A percentile compares a stretch with the other conserved stretches of the same genome.
Evolutionary conservation across 1,284 basidiomycete genomes (phyloP).

Genomic region (Puccinia horiana): DNA sequence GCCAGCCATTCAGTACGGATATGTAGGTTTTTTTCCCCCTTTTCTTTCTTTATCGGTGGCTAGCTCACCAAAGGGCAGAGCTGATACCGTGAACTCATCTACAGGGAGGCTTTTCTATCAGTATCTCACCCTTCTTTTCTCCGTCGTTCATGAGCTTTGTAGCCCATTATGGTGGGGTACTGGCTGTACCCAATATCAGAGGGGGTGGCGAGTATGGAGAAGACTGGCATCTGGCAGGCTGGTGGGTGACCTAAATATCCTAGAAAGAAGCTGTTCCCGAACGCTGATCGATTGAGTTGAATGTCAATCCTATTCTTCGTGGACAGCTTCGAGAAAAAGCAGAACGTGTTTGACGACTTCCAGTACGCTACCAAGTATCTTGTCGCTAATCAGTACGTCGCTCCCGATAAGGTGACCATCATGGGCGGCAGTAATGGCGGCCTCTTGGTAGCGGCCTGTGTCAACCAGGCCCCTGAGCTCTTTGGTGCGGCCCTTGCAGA

Average conservation of each 20-base stretch:
- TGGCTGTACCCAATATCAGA: conserved; percentile 69
- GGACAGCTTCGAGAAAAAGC: conserved; percentile 53
- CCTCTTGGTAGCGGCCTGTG: conserved; percentile 74
- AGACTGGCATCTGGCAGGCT: conserved; percentile 60
- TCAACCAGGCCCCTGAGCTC: conserved; percentile 75
- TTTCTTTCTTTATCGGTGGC: conserved; percentile 5
- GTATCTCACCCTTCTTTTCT: conserved; percentile 73
- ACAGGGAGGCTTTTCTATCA: conserved; percentile 76
- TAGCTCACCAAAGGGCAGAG: background rate
- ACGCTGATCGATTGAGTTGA: background rate
- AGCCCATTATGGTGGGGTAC: conserved; percentile 71
- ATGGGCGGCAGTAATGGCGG: conserved; percentile 77
- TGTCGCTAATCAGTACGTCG: conserved; percentile 70
- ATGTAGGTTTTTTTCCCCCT: conserved; percentile 16
- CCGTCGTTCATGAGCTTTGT: conserved; percentile 74
- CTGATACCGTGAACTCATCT: conserved; percentile 57
- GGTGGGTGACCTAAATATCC: conserved; percentile 16
- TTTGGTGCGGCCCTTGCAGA: conserved; percentile 78
- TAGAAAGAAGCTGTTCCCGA: conserved; percentile 32
- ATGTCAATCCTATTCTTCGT: background rate
- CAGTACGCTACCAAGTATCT: conserved; percentile 71
- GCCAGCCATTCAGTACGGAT: conserved; percentile 75
- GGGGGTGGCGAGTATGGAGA: conserved; percentile 85
- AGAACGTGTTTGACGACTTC: conserved; percentile 78
- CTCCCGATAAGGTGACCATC: conserved; percentile 72